These are phyloP conservation scores for Calonectria fujianensis DNA, from an alignment of 2,329 filamentous ascomycete genomes.

Conservation along the genomic window DNA sequence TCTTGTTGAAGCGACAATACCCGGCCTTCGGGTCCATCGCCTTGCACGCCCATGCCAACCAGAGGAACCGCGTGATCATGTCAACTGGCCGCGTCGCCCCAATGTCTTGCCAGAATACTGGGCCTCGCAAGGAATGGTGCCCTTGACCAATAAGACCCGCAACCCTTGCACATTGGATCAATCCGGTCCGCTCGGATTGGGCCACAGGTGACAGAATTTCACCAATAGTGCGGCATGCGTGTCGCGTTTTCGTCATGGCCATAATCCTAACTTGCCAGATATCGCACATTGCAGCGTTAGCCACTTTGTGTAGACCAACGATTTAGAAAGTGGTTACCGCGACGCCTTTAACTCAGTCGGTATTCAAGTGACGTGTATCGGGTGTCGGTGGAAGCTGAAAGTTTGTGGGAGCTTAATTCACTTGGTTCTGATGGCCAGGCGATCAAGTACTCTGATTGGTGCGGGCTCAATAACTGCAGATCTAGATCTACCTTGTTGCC, in stretches of 20 bases:
- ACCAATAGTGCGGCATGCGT: conserved; percentile 13
- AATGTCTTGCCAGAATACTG: conserved; percentile 18
- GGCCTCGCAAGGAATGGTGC: neutral
- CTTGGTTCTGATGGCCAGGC: neutral
- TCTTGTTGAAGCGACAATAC: conserved; percentile 22
- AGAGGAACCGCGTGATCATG: conserved; percentile 34
- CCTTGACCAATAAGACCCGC: conserved; percentile 11
- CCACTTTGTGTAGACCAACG: neutral
- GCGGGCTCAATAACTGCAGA: neutral
- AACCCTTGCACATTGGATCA: neutral
- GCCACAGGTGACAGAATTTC: neutral
- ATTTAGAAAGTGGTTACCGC: neutral
- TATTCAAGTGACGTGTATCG: neutral
- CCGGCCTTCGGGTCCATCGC: conserved; percentile 18
- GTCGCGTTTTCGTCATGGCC: neutral
- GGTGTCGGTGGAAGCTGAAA: neutral
- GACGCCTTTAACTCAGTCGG: neutral
- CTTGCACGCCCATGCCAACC: conserved; percentile 5
- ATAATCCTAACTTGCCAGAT: neutral
- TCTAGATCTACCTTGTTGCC: neutral
- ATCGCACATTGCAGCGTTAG: neutral
- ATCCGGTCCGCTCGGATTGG: conserved; percentile 31
- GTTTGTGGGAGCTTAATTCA: neutral
- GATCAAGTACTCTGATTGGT: neutral
- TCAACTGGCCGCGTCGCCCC: conserved; percentile 30